phyloP scores from a whole-genome alignment of 176 grass and related monocot species.

The Rhynchospora tenuis region DNA sequence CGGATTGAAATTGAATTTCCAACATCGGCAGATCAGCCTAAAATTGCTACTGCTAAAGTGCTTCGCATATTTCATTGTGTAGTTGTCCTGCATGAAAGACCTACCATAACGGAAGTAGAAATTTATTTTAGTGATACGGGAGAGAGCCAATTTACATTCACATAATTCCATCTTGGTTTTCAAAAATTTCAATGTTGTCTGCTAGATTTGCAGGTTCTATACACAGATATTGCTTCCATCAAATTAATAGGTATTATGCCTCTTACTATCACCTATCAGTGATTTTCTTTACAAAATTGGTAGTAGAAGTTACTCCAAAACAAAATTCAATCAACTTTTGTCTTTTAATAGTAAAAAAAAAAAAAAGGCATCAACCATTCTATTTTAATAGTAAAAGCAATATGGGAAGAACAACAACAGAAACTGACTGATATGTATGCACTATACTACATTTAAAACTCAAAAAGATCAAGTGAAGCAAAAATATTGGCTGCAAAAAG shows the following conservation, averaged over 20 bases:
- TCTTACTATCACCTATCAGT: neutral
- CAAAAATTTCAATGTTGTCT: neutral
- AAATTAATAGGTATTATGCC: neutral
- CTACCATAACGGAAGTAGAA: no score
- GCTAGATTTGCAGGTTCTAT: neutral
- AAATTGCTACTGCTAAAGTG: no score
- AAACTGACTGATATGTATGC: neutral
- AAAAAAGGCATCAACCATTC: neutral
- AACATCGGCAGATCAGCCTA: no score
- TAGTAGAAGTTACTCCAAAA: neutral
- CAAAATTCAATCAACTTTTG: neutral
- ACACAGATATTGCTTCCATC: neutral
- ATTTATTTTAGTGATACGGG: neutral
- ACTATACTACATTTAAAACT: neutral
- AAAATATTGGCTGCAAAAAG: neutral
- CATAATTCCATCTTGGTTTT: neutral
- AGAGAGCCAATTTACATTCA: neutral
- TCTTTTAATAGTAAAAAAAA: neutral
- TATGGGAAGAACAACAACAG: neutral
- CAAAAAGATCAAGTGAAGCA: neutral
- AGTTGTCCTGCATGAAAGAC: no score
- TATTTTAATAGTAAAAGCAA: neutral
- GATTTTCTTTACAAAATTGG: neutral
- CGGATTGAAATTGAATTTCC: no score
- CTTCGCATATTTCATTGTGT: no score